phyloP scores from a whole-genome alignment of 2,329 filamentous ascomycete species.

The Colletotrichum sp. region DNA sequence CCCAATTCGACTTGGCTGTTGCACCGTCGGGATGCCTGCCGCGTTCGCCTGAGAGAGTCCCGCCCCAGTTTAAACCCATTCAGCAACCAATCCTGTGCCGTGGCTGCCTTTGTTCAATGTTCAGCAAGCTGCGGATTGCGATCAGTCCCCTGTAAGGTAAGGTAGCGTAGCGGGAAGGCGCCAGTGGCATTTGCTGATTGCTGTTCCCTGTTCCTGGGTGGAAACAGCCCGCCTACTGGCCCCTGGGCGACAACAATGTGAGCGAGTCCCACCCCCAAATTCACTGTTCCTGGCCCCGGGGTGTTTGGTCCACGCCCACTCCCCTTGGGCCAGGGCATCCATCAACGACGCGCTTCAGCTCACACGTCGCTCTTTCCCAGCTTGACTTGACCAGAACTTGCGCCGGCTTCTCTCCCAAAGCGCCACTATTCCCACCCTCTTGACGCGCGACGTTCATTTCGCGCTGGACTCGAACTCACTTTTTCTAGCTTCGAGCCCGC shows the following conservation, averaged over 20 bases:
- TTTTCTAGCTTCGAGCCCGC: not conserved
- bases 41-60: not conserved
- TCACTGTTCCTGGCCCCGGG: not conserved
- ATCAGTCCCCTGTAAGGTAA: not conserved
- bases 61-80: not conserved
- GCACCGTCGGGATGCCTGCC: not conserved
- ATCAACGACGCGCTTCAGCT: slow-evolving; percentile 14
- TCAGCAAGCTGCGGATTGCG: not conserved
- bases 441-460: not conserved
- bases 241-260: not conserved
- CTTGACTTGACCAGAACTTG: not conserved
- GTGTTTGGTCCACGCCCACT: not conserved
- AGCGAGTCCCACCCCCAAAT: not conserved
- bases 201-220: not conserved
- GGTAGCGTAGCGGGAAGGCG: not conserved
- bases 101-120: not conserved
- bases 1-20: not conserved
- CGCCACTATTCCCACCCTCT: not conserved
- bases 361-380: not conserved
- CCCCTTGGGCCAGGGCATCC: not conserved
- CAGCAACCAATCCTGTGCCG: not conserved
- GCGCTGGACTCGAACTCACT: not conserved
- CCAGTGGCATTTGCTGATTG: not conserved
- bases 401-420: not conserved
- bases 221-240: not conserved